Evolutionary conservation across 208 protist species (phyloP).

Genomic region (Acanthamoeba healyi): DNA sequence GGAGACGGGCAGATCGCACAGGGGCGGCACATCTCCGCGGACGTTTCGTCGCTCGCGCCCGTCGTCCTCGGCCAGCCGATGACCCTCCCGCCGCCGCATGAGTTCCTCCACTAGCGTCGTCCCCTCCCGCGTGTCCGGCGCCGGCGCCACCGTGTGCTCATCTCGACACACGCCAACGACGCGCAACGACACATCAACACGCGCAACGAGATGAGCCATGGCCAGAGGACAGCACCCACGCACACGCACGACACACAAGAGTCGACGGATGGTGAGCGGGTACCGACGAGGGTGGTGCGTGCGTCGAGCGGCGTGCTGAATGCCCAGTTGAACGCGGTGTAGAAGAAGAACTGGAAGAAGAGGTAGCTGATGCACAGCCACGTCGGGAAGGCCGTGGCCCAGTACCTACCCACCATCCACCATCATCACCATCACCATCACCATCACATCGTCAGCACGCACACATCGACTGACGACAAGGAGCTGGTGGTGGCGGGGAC

Average conservation of each 20-base stretch:
- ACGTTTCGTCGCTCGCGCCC: background rate
- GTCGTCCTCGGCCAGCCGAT: background rate
- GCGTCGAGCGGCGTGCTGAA: background rate
- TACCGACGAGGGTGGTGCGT: background rate
- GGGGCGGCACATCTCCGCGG: background rate
- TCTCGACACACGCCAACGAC: background rate
- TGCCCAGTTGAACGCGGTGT: constrained; percentile 22
- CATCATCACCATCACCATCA: too few species aligned
- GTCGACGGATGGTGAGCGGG: background rate
- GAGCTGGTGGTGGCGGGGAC: background rate
- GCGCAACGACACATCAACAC: background rate
- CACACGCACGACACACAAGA: background rate
- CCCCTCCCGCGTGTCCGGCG: background rate
- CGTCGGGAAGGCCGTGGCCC: constrained; percentile 6
- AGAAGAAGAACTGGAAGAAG: constrained; percentile 55
- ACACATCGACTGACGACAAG: too few species aligned
- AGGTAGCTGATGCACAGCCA: constrained; percentile 37
- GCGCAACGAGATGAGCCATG: background rate
- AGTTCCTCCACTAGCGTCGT: background rate
- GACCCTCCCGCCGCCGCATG: background rate
- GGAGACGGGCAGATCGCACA: background rate
- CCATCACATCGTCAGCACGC: too few species aligned
- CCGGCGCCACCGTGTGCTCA: constrained; percentile 24
- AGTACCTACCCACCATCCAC: constrained; percentile 29
- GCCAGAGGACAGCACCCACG: too few species aligned